Conservation (phyloP, 2,329 filamentous ascomycete species). For the Ophiostoma piceae region DNA sequence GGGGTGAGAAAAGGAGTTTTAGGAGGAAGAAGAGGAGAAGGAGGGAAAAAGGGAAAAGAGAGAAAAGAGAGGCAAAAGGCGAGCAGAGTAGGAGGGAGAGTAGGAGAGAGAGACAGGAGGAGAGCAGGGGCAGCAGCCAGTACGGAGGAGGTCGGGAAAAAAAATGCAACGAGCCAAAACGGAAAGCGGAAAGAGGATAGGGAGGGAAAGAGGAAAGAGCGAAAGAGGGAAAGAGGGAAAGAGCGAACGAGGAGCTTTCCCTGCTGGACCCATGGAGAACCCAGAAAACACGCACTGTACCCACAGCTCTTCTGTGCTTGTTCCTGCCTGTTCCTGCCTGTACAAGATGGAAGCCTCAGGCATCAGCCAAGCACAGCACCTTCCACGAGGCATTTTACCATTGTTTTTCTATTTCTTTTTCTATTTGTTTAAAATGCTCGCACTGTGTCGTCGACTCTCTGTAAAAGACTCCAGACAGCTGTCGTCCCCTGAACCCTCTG, state of each 20-base stretch:
- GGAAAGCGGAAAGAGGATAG: constrained; percentile 18
- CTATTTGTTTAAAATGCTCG: background rate
- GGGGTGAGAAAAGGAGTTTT: constrained; percentile 16
- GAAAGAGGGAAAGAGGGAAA: background rate
- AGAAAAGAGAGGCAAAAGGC: constrained; percentile 11
- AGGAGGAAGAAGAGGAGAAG: constrained; percentile 9
- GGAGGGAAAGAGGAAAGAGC: background rate
- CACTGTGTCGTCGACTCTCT: background rate
- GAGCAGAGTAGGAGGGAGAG: background rate
- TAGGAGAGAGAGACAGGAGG: background rate
- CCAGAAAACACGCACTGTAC: constrained; percentile 2
- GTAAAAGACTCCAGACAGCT: no score
- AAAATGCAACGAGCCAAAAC: constrained; percentile 28
- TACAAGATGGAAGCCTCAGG: constrained; percentile 22
- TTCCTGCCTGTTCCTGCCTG: background rate
- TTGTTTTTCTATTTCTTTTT: background rate
- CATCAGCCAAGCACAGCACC: constrained; percentile 9
- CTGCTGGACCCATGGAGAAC: constrained; percentile 18
- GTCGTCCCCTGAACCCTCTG: background rate
- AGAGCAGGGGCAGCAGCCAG: constrained; percentile 11
- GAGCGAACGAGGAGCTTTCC: constrained; percentile 26
- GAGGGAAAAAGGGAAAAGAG: constrained; percentile 8
- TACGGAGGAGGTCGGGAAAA: constrained; percentile 30
- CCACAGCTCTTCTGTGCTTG: background rate
- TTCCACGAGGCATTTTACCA: background rate